Evolutionary conservation across 2,329 filamentous ascomycete genomes (phyloP), one percentile per base, ranked within the genome.

Genomic region (Zymoseptoria passerinii): DNA sequence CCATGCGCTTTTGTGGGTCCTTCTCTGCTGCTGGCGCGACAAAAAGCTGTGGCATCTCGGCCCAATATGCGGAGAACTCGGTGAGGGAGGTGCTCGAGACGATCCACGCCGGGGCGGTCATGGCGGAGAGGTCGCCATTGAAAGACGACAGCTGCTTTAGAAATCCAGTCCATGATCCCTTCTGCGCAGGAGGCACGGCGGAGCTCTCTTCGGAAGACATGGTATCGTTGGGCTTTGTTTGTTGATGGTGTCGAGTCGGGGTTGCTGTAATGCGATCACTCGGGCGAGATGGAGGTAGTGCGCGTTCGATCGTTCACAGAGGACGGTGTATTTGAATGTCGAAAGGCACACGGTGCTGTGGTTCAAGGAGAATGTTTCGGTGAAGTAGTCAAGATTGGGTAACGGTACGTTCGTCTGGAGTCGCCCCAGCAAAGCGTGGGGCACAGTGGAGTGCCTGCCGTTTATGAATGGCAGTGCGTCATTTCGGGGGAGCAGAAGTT

Each of bases 11-110:
- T 68, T 88, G 84, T 0, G 91, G 83, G 71, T 95, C 88, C 55
- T 85, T 68, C 73, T 96, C 91, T 58, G 81, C 80, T 53, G 90
- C 88, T 2, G 92, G 90, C 10, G 92, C 91, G 60, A 90, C 84
- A 66, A 97, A 88, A 61, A 96, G 76, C 23, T 74, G 72, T 35
- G 80, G 80, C 67, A 80, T 79, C 62, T 81, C 79, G n/a, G 79
- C 76, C 80, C 80, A 82, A 69, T 80, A 80, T 1, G 78, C 78
- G n/a, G 78, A 80, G 70, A 81, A 81, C 63, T 82, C 80, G 58
- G 78, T 80, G 48, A 82, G 77, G 2, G 80, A 83, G 50, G 75
- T 80, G 20, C 77, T 78, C 44, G 78, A 79, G 54, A 82, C 77
- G 58, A 82, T 79, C 68, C 81, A 82, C 3, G 80, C 79, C 9